phyloP scores from a whole-genome alignment of 1,284 basidiomycete genomes.

The Leccinum pachyderme region DNA sequence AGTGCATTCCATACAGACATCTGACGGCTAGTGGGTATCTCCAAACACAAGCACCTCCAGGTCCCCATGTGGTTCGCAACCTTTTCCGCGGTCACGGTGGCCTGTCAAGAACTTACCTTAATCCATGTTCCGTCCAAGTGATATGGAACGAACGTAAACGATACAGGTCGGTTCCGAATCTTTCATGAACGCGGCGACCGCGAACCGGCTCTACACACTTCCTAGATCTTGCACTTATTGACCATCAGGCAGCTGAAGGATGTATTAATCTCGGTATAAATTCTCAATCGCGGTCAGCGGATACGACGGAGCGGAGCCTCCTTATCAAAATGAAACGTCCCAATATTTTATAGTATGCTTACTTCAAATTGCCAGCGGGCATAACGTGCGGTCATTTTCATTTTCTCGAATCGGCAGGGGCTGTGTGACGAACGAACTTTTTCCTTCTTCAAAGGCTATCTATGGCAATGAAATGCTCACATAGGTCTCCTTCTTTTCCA shows the following conservation, averaged over 20 bases:
- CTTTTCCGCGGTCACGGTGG: slow-evolving; percentile 31
- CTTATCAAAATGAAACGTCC: slow-evolving; percentile 18
- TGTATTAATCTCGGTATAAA: slow-evolving; percentile 21
- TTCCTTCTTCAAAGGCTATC: slow-evolving; percentile 7
- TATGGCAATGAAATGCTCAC: slow-evolving; percentile 13
- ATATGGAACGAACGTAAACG: slow-evolving; percentile 4
- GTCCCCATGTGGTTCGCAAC: slow-evolving; percentile 11
- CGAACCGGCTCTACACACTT: slow-evolving; percentile 1
- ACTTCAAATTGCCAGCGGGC: slow-evolving; percentile 7
- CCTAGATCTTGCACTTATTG: slow-evolving; percentile 8
- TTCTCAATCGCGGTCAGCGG: slow-evolving; percentile 16
- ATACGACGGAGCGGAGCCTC: slow-evolving; percentile 4
- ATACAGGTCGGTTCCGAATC: slow-evolving; percentile 17
- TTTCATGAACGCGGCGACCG: slow-evolving; percentile 13
- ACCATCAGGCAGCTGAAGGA: slow-evolving; percentile 19
- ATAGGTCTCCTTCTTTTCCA: background rate
- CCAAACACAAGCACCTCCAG: slow-evolving; percentile 7
- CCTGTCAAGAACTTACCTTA: slow-evolving; percentile 9
- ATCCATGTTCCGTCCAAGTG: slow-evolving; percentile 1
- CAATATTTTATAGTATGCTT: background rate
- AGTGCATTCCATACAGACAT: slow-evolving; percentile 2
- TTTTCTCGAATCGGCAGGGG: background rate
- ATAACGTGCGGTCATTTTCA: slow-evolving; percentile 3
- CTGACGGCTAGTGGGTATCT: slow-evolving; percentile 13
- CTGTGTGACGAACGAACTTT: background rate